phyloP scores from a whole-genome alignment of 1,284 basidiomycete genomes.

The Ustilago curta region DNA sequence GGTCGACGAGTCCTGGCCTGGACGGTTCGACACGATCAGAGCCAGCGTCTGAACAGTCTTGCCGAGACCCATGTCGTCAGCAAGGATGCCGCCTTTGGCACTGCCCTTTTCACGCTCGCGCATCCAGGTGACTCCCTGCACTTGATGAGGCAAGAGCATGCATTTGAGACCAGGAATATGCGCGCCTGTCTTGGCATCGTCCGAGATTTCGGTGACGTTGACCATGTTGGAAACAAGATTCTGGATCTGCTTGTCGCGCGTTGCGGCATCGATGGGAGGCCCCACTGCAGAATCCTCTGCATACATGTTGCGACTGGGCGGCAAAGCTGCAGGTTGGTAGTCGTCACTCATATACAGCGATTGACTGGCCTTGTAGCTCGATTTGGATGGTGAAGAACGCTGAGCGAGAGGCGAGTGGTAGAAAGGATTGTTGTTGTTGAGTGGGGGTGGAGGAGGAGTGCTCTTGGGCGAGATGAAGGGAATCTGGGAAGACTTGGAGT shows the following conservation, averaged over 20 bases:
- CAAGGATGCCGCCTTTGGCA: slow-evolving; percentile 84
- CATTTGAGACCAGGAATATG: slow-evolving; percentile 72
- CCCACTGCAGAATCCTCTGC: slow-evolving; percentile 12
- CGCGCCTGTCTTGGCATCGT: slow-evolving; percentile 22
- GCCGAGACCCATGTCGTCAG: slow-evolving; percentile 91
- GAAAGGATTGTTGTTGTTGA: slow-evolving; percentile 45
- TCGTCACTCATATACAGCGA: slow-evolving; percentile 21
- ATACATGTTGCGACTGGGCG: slow-evolving; percentile 11
- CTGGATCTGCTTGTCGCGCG: slow-evolving; percentile 60
- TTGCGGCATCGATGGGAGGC: slow-evolving; percentile 40
- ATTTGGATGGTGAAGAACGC: slow-evolving; percentile 21
- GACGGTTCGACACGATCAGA: slow-evolving; percentile 89
- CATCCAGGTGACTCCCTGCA: slow-evolving; percentile 89
- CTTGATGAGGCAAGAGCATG: slow-evolving; percentile 84
- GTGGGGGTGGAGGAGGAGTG: slow-evolving; percentile 33
- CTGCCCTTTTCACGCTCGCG: slow-evolving; percentile 79
- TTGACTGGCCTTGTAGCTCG: slow-evolving; percentile 7
- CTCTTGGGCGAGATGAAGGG: slow-evolving; percentile 42
- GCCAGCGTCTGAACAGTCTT: slow-evolving; percentile 93
- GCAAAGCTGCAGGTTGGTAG: slow-evolving; percentile 15
- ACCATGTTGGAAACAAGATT: slow-evolving; percentile 59
- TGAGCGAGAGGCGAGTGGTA: slow-evolving; percentile 27
- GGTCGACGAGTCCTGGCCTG: slow-evolving; percentile 79
- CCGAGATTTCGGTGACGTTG: slow-evolving; percentile 48
- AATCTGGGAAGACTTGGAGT: slow-evolving; percentile 28